Evolutionary conservation across 495 filamentous ascomycete genomes (phyloP), one percentile per base, ranked within the genome.

Genomic region (Penicillium manginii): DNA sequence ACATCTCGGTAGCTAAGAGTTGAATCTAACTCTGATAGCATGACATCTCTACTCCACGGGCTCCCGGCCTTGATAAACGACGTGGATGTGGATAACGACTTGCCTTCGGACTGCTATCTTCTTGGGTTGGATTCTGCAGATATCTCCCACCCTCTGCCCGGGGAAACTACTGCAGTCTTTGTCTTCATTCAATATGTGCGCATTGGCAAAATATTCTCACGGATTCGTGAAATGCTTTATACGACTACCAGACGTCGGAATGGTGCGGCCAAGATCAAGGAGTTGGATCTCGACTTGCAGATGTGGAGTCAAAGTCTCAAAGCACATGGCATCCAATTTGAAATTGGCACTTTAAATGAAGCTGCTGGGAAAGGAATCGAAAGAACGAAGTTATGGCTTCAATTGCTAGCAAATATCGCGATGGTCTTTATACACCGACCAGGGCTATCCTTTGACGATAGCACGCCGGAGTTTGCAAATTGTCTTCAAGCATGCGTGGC

Each of bases 221-320:
- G 55, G n/a, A 51, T 51, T 18, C 55, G 46, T 26, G 32, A 51
- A 31, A 50, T 32, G 17, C 47, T 57, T 12, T 57, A 57, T 31
- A 57, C 55, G 10, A 57, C 55, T 50, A 57, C 55, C 2, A n/a
- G 51, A 51, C 26, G 55, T 10, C 45, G 55, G 26, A 50, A 57
- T 21, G 55, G 55, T 21, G 55, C 55, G 1, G 14, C 33, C 4
- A 57, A 57, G 19, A 57, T 57, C 17, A 50, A 40, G 19, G 55
- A 57, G 9, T 31, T 57, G 22, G 37, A 42, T 42, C 14, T 50
- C 14, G 55, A 57, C 14, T 21, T 57, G 11, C 31, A 35, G 1
- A 50, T 57, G 29, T 57, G 55, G 55, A 51, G 40, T 14, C 55
- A 57, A 37, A 51, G 50, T 50, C 32, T 57, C 11, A 50, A 51